Base-by-base conservation (phyloP, 768 basidiomycete species). In the Cystofilobasidium ferigula region DNA sequence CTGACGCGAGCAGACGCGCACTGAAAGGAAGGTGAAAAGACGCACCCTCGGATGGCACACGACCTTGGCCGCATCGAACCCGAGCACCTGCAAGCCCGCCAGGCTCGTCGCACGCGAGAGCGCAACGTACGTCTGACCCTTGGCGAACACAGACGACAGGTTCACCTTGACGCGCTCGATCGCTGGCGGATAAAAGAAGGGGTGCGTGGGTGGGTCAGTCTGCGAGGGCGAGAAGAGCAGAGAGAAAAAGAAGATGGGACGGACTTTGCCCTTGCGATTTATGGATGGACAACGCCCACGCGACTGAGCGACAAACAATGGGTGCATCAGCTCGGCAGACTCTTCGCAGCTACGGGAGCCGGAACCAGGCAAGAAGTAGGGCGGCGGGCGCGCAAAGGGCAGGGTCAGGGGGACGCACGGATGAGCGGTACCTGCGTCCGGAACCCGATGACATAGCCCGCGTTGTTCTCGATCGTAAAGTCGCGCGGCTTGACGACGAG, bases 91-190 rank as follows among this genome's bases (percentile, higher is more conserved):
- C 6, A 68, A 56, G 10, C 56, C 45, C 12, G 59, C 53, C 30
- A 68, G 60, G 13, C 61, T 63, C 13, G 57, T 62, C 12, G 60
- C 67, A 8, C 67, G 67, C 9, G 61, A 63, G 6, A 68, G 57
- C 20, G 61, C 67, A 26, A 68, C 67, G 56, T 68, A 68, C n/a
- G 67, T 56, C 61, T 48, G 58, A 7, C 56, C 51, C 54, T 77
- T 77, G 67, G 78, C 94, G 72, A 98, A 99, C 4, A 97, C 87
- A 73, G 84, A 86, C 36, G 84, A 85, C 38, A 99, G 80, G 73
- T 98, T 92, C 48, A 98, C 93, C 73, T 88, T 94, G 70, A 98
- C 93, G 51, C 90, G 84, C 30, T 92, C 87, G 10, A 99, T 79
- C 0, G 95, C 60, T 61, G 22, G 40, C n/a, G 9, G 26, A 58